Base-by-base conservation (phyloP, 768 basidiomycete species). In the Kwoniella pini region DNA sequence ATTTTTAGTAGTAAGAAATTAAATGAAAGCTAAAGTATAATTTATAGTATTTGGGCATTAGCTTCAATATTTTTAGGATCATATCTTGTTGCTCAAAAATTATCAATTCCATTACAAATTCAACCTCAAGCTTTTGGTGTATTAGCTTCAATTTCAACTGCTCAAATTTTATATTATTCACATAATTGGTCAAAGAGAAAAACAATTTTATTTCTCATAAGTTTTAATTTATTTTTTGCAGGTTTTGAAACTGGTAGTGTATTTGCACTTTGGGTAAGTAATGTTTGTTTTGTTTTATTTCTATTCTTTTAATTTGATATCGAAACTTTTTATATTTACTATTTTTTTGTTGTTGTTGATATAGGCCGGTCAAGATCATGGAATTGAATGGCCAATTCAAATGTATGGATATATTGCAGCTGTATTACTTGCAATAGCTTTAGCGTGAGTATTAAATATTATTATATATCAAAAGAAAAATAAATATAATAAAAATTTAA, bases 121-220 rank as follows among this genome's bases (percentile, higher is more conserved):
- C 77, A 79, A 57, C 79, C 79, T 4, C 80, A 80, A 57, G 55
- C 69, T 1, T 88, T 91, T 70, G 84, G 83, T 0, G 78, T 83
- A 24, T 79, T 91, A 12, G 79, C 82, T 0, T 79, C 87, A 2
- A 64, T 87, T 11, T 86, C 85, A 2, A 88, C 86, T 85, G 82
- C 82, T 0, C 78, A 92, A 84, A 89, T 88, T 64, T 80, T 86
- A 53, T 84, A 88, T 72, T 91, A 91, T 69, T 83, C 80, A 15
- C 71, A 75, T 0, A 77, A 79, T n/a, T 80, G 82, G 28, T 81
- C 84, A 0, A 64, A 54, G 12, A 12, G 42, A 2, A 58, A 69
- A 1, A 68, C 83, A 10, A 43, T 79, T 31, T 50, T 78, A 3
- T 74, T 84, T 31, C 78, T 83, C 0, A 33, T 82, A 6, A 60